Evolutionary conservation across 1,284 basidiomycete species (phyloP).

Genomic region (Melampsora larici-populina): DNA sequence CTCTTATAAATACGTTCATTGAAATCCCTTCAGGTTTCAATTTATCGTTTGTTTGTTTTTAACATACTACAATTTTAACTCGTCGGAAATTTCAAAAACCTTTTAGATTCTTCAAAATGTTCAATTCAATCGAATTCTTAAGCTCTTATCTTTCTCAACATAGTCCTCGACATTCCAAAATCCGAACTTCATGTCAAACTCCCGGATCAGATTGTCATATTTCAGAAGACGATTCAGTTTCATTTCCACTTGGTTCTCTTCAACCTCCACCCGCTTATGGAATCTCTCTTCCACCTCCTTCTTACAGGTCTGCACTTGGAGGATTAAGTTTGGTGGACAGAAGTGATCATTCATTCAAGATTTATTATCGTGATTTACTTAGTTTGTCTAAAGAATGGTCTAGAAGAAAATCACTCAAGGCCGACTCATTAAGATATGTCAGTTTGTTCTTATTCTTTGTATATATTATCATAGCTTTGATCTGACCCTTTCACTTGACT

Average conservation of each 20-base stretch:
- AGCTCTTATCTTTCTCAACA: neutral
- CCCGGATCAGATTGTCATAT: neutral
- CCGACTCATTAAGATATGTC: slow-evolving; percentile 28
- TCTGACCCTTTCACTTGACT: neutral
- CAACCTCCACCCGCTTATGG: slow-evolving; percentile 24
- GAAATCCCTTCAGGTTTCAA: too few relatives aligned
- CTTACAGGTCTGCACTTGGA: slow-evolving; percentile 22
- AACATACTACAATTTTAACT: too few relatives aligned
- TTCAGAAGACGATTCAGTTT: neutral
- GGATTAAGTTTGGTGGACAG: slow-evolving; percentile 28
- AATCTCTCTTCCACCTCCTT: slow-evolving; percentile 17
- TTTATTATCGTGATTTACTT: slow-evolving; percentile 38
- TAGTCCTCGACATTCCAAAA: neutral
- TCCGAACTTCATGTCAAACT: neutral
- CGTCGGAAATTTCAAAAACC: too few relatives aligned
- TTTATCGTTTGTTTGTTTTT: too few relatives aligned
- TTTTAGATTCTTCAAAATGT: neutral
- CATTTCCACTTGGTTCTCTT: neutral
- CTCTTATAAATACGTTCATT: too few relatives aligned
- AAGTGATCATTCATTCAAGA: slow-evolving; percentile 34
- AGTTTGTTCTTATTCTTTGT: neutral
- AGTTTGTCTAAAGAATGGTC: slow-evolving; percentile 26
- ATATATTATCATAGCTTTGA: neutral
- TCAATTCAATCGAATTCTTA: neutral
- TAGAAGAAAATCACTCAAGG: slow-evolving; percentile 1